Base-by-base conservation (phyloP, 441 rosid species). In the Gossypium davidsonii region DNA sequence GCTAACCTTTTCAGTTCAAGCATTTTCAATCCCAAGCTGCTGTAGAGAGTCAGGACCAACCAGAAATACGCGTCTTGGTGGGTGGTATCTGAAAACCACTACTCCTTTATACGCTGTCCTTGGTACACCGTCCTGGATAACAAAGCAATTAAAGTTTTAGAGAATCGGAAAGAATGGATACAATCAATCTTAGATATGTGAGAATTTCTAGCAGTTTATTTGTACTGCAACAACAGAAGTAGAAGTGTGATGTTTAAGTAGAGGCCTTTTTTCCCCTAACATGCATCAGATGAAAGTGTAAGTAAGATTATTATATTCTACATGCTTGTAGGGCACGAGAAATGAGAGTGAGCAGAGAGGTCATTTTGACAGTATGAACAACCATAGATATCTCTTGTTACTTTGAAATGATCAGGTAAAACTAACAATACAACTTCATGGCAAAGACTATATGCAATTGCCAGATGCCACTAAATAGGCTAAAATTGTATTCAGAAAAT, bases 51-150 rank as follows among this genome's bases (percentile, higher is more conserved):
- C 86, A 7, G 92, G 90, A 70, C 90, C 92, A 56, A 92, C 88
- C 49, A 94, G 89, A 80, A 91, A 91, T 67, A 94, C 71, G 6
- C 93, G 87, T 67, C 84, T 84, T 74, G 85, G 73, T 18, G 89
- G 79, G 52, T 85, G 91, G 80, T 83, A 70, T 37, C 94, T 83
- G 84, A 92, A 91, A 76, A 88, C 89, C 71, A 94, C 97, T 15
- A 88, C 79, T 81, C 98, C 97, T 82, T 91, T 88, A 79, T 89
- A 92, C 74, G 97, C 90, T 70, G 97, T 85, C 79, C 98, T 90
- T 31, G 97, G 98, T 60, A 91, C 82, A 81, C 98, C 98, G 75
- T 92, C 98, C 98, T 94, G 74, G 11, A 77, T 51, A 67, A 31
- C 26, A n/a, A 65, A 20, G n/a, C 49, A 55, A 48, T 23, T 3